A percentile compares a stretch with the other conserved stretches of the same genome.
Evolutionary conservation across 1,139 yeast genomes (phyloP).

Genomic region (Yamadazyma dushanensis): DNA sequence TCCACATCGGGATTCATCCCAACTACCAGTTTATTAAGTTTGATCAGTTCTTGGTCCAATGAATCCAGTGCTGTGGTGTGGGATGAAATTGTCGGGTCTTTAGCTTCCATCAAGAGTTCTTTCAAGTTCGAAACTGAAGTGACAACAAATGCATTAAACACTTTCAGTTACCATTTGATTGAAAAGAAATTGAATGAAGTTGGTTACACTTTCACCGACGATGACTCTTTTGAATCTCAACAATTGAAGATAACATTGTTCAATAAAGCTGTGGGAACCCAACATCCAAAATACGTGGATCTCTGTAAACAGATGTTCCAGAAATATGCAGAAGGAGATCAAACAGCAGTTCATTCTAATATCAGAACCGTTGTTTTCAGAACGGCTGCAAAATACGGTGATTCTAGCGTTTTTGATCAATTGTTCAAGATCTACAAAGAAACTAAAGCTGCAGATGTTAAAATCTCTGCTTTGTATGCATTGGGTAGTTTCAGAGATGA

Average conservation of each 20-base stretch:
- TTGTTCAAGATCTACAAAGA: conserved; percentile 63
- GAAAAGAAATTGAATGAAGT: conserved; percentile 54
- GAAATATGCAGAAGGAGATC: conserved; percentile 63
- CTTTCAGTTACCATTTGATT: conserved; percentile 61
- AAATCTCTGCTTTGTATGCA: conserved; percentile 69
- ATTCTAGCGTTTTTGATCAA: conserved; percentile 60
- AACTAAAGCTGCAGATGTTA: conserved; percentile 72
- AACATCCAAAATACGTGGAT: conserved; percentile 53
- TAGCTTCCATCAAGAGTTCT: conserved; percentile 58
- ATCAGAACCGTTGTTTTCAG: conserved; percentile 70
- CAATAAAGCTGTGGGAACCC: conserved; percentile 63
- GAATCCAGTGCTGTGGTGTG: conserved; percentile 78
- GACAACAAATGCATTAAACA: conserved; percentile 55
- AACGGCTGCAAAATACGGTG: conserved; percentile 68
- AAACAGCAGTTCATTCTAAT: conserved; percentile 76
- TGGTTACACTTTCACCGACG: conserved; percentile 68
- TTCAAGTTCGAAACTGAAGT: conserved; percentile 69
- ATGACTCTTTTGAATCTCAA: conserved; percentile 70
- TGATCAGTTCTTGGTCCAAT: conserved; percentile 65
- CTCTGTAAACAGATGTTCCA: conserved; percentile 59
- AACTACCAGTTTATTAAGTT: conserved; percentile 62
- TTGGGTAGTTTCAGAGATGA: conserved; percentile 70
- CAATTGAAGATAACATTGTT: conserved; percentile 76
- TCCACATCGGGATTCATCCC: conserved; percentile 72
- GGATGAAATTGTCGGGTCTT: conserved; percentile 62